Conservation (phyloP, 108 stramenopile genomes). For the Pseudonitzschia multistriata region DNA sequence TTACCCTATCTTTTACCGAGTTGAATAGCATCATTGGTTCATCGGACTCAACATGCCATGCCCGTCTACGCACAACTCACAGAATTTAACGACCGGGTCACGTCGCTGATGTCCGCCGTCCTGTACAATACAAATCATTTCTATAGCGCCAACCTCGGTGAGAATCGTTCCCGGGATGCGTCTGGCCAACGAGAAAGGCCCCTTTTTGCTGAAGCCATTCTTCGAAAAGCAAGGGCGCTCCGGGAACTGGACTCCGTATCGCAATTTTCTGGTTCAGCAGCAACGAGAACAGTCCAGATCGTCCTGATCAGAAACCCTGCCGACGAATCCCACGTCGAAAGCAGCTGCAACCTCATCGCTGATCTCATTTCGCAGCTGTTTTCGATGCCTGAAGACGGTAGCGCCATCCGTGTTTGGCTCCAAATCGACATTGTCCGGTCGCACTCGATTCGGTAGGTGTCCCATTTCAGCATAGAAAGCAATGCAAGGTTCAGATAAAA, state of each 20-base stretch:
- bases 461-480: neutral
- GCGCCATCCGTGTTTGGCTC: neutral
- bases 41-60: neutral
- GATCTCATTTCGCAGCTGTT: neutral
- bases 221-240: neutral
- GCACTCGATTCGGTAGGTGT: conserved; percentile 1
- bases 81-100: conserved; percentile 16
- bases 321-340: neutral
- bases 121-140: conserved; percentile 5
- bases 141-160: neutral
- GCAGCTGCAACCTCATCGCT: neutral
- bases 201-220: neutral
- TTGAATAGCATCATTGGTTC: too few species aligned
- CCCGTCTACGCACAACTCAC: conserved; percentile 18
- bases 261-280: neutral
- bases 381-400: neutral
- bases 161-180: neutral
- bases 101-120: conserved; percentile 16
- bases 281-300: neutral
- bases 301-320: neutral
- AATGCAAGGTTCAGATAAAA: neutral
- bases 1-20: too few species aligned
- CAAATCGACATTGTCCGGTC: neutral
- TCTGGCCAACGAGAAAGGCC: neutral
- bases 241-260: neutral